Evolutionary conservation across 352 stramenopile species (phyloP), one percentile per base, ranked within the genome.

Genomic region (Pythium rhizo-oryzae): DNA sequence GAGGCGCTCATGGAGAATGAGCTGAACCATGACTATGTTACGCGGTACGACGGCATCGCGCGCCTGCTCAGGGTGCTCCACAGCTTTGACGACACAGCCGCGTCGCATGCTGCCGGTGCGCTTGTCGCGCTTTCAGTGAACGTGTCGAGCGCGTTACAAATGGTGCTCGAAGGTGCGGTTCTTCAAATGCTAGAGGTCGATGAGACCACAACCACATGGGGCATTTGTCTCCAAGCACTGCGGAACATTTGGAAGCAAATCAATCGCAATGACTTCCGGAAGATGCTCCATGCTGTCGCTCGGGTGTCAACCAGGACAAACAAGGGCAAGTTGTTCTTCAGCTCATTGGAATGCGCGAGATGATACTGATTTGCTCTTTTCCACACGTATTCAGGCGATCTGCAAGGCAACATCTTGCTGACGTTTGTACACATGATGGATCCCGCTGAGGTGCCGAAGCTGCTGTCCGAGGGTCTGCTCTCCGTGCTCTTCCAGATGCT

Each of bases 351-450:
- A 16, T 47, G 41, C 18, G 11, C 21, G 41, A 16, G 9, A 47
- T n/a, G 41, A 47, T n/a, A 21, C 41, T 47, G 41, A 47, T 16
- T 2, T n/a, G 18, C 15, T 15, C 13, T 19, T 47, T 47, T 47
- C 9, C 4, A 19, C 41, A 16, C 18, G 41, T 47, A 33, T 33
- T 33, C 28, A 94, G 86, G 87, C 13, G 81, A 92, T 50, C 70
- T 96, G 52, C 82, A 87, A 37, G 87, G 89, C 33, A 95, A 95
- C 56, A 93, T 96, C 50, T 60, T 96, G 65, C 63, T 96, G 51
- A 96, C 87, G 1, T 93, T 96, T 61, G 89, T 96, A 15, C 89
- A 96, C 79, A 93, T 96, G 87, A 93, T 96, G 85, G 84, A 95
- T 69, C 75, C 84, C 11, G 68, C 59, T 8, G 89, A 95, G 54